These are phyloP conservation scores for Salvia splendens DNA, from an alignment of 257 asterid species.

Conservation along the genomic window DNA sequence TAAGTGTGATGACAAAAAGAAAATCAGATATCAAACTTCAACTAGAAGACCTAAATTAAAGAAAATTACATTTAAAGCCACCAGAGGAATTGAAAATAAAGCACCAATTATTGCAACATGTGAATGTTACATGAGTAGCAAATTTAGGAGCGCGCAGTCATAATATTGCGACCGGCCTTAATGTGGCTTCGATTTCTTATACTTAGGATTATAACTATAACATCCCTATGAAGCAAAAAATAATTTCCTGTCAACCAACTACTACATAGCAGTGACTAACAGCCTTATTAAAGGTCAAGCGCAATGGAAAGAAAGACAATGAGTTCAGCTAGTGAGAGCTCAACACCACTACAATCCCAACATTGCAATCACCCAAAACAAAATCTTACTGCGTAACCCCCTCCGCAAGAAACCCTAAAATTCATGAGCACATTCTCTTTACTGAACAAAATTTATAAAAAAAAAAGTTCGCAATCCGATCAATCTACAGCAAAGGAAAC, in stretches of 20 bases:
- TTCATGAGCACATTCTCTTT: background rate
- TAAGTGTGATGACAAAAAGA: background rate
- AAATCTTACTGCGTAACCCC: background rate
- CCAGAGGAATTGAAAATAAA: background rate
- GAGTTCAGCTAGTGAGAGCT: background rate
- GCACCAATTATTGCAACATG: background rate
- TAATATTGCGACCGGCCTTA: background rate
- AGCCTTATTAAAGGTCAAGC: background rate
- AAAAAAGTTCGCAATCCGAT: constrained; percentile 12
- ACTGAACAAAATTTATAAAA: background rate
- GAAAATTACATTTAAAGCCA: background rate
- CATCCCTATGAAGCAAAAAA: background rate
- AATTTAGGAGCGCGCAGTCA: background rate
- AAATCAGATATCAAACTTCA: background rate
- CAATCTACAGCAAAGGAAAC: background rate
- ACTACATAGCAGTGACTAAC: background rate
- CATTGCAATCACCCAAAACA: background rate
- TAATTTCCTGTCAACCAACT: background rate
- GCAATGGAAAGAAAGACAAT: background rate
- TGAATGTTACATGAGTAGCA: background rate
- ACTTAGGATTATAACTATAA: background rate
- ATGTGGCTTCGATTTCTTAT: background rate
- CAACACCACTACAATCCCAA: background rate
- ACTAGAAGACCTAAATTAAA: constrained; percentile 18
- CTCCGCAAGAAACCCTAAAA: constrained; percentile 16